Evolutionary conservation across 768 basidiomycete genomes (phyloP), one percentile per base, ranked within the genome.

Genomic region (Solioccasus polychromus): DNA sequence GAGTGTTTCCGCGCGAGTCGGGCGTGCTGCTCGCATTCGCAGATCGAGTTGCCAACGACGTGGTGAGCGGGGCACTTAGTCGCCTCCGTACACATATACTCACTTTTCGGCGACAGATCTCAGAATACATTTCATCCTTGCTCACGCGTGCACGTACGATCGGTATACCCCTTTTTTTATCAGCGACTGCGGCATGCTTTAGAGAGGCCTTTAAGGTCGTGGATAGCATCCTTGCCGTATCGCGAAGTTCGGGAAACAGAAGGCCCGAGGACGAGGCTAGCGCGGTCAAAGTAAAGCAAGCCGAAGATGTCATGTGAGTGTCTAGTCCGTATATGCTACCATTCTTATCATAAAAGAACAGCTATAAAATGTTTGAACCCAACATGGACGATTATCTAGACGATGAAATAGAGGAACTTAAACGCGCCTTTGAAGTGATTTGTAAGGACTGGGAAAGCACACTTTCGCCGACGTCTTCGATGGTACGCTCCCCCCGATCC

Each of bases 321-420:
- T 48, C 20, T 28, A 32, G 28, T 40, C 25, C 30, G 37, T 34
- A 8, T 24, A 14, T 39, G 4, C 9, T 35, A 12, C 35, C 11
- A 38, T 45, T 42, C 39, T 22, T 12, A 37, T 51, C n/a, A 52
- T 35, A 12, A 15, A n/a, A 36, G 9, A 45, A 19, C 55, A 94
- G 92, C 11, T 95, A 91, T 63, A 79, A 77, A 36, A 96, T 97
- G 92, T 98, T 97, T 55, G 94, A 98, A 65, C 72, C 78, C 9
- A 88, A 94, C 63, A 96, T 98, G 91, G 94, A 96, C 60, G 94
- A 97, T 59, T 98, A 98, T 58, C 83, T 98, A 3, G 88, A 92
- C 48, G 92, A 97, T 60, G 95, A 99, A 63, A 77, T 86, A 5
- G 94, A 96, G 46, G 78, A 76, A 47, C 75, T 91, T 39, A 92